These are phyloP conservation scores for Calonectria ilicicola DNA, from an alignment of 2,329 filamentous ascomycete genomes.

Conservation along the genomic window DNA sequence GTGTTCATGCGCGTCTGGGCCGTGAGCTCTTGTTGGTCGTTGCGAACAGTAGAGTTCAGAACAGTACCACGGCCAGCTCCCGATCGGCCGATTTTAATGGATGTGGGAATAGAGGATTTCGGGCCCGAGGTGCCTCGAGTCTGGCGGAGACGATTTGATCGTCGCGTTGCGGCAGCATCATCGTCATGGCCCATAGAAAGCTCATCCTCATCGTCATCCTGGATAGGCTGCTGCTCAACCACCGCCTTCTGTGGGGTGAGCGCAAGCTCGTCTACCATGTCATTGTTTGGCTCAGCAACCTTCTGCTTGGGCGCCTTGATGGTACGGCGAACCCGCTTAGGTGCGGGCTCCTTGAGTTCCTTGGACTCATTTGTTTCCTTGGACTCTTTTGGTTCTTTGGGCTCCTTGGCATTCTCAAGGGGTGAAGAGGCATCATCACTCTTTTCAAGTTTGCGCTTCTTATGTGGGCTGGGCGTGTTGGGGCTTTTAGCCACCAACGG, in stretches of 20 bases:
- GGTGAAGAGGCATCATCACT: constrained; percentile 36
- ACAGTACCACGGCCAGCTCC: constrained; percentile 38
- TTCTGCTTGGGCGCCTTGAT: constrained; percentile 30
- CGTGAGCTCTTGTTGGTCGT: constrained; percentile 48
- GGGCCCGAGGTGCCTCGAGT: constrained; percentile 22
- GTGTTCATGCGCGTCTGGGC: constrained; percentile 51
- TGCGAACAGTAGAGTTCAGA: constrained; percentile 42
- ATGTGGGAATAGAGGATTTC: constrained; percentile 50
- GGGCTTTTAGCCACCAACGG: constrained; percentile 51
- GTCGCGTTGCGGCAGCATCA: constrained; percentile 37
- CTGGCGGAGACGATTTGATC: constrained; percentile 49
- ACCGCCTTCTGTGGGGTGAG: neutral
- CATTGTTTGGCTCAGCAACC: constrained; percentile 23
- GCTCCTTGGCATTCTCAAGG: constrained; percentile 28
- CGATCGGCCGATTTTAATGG: constrained; percentile 47
- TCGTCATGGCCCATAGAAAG: constrained; percentile 6
- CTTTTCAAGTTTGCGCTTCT: constrained; percentile 49
- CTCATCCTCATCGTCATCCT: constrained; percentile 14
- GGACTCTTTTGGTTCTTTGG: constrained; percentile 5
- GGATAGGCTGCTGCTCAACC: neutral
- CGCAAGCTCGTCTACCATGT: constrained; percentile 28
- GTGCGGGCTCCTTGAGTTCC: constrained; percentile 28
- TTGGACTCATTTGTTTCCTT: constrained; percentile 16
- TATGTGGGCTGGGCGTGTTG: constrained; percentile 49
- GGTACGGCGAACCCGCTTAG: constrained; percentile 41